Evolutionary conservation across 2,329 filamentous ascomycete species (phyloP), one percentile per base, ranked within the genome.

Genomic region (Onygenales sp.): DNA sequence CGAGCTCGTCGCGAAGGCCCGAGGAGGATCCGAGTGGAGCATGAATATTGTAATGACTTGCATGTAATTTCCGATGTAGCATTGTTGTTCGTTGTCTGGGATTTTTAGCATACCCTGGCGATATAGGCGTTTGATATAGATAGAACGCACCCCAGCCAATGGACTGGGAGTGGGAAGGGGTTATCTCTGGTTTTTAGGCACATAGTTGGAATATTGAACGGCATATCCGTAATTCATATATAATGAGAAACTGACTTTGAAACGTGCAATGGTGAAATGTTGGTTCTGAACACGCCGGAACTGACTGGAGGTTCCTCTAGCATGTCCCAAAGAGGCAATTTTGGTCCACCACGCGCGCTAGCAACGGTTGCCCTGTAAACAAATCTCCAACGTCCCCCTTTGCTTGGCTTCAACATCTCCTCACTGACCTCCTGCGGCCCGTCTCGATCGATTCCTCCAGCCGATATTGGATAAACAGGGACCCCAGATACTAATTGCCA

Each of bases 1-100:
- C 56, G 48, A 60, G 60, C 49, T 11, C 31, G 17, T 32, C 44
- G 37, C 43, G 34, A 32, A 42, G 14, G 42, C 21, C 44, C 11
- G 34, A 37, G 17, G 37, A 39, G n/a, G 46, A 48, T 5, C 21
- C 34, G 31, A 34, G 33, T 34, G 10, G 10, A 17, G 32, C 13
- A 27, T 48, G 46, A 39, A 39, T 13, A 31, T 9, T 13, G 14
- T 27, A 34, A 48, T 48, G 46, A 37, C 17, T 39, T 21, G 9
- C 9, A n/a, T 48, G 27, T 31, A 39, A 27, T 27, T 27, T 27
- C 34, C 46, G 6, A 13, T 31, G 46, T 48, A 48, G 13, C 46
- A n/a, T 27, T 11, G 17, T 6, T 48, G 9, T 17, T 42, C 40
- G 40, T 37, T 48, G 32, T 17, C 6, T 39, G 36, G 6, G 36